Evolutionary conservation across 805 yeast genomes (phyloP), one percentile per base, ranked within the genome.

Genomic region (Candida xyloterini): DNA sequence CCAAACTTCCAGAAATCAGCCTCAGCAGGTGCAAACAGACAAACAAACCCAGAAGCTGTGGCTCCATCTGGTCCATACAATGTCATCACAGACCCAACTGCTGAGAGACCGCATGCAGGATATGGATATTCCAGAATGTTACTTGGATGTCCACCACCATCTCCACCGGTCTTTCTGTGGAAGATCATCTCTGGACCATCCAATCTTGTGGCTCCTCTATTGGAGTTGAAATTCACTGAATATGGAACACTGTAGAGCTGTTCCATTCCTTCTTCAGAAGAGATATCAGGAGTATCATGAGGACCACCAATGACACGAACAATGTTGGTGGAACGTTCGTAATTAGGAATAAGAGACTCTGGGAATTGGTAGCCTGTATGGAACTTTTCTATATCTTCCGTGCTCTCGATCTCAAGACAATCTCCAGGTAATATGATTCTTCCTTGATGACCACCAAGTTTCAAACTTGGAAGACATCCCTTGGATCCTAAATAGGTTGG

Each of bases 1-100:
- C 99, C 99, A 59, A 91, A 84, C 68, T 91, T 93, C 97, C 98
- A 91, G 81, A 90, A 78, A 67, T 93, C 99, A 30, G 93, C 87
- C 57, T 89, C 95, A 11, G 87, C 84, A 48, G 93, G 95, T 42
- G 91, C 97, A 5, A 95, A 96, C 57, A 88, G 84, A 65, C 98
- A 93, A 21, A 91, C 96, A 59, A 91, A 93, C 0, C 99, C 99
- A 57, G 98, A 98, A 44, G 93, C 76, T 8, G 96, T 85, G 30
- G 98, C 98, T 47, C 98, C 98, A 66, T 91, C 99, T 59, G 96
- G 86, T 3, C 97, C 88, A 61, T 93, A 74, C 48, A 91, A 86
- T 28, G 93, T 97, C 3, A 98, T 97, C 63, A 89, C 96, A 64
- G 93, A 97, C 63, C 99, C 99, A 26, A 98, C 93, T 59, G 91